A percentile compares a stretch with the other conserved stretches of the same genome.
Evolutionary conservation across 768 basidiomycete genomes (phyloP).

Genomic region (Tephrocybe sp.): DNA sequence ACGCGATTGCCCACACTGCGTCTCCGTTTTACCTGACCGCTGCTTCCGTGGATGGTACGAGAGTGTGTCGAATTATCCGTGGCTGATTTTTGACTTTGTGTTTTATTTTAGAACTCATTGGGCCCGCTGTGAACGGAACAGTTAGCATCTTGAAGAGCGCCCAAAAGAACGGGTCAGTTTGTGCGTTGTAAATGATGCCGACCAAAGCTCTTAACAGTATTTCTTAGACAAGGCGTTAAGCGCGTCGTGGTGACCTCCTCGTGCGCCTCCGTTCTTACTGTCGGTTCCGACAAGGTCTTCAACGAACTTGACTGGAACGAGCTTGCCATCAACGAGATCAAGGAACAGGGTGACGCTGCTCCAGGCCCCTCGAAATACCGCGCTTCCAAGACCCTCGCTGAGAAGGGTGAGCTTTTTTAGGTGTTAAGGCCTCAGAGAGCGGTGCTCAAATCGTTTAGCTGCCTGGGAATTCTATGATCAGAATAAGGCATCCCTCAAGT

Average conservation of each 20-base stretch:
- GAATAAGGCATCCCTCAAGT: conserved; percentile 37
- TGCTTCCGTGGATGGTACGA: conserved; percentile 32
- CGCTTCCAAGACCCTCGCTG: conserved; percentile 64
- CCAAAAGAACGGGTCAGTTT: conserved; percentile 49
- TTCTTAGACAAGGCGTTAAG: conserved; percentile 34
- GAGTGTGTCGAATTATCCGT: neutral
- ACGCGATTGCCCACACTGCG: conserved; percentile 63
- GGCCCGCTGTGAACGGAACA: conserved; percentile 75
- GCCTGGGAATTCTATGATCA: conserved; percentile 37
- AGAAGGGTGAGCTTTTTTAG: conserved; percentile 38
- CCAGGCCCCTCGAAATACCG: conserved; percentile 18
- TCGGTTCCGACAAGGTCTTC: conserved; percentile 27
- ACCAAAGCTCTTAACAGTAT: conserved; percentile 24
- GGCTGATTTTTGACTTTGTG: too few species aligned
- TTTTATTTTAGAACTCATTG: conserved; percentile 61
- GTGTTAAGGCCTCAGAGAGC: too few species aligned
- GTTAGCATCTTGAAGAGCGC: conserved; percentile 59
- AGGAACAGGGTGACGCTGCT: conserved; percentile 49
- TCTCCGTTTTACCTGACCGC: conserved; percentile 53
- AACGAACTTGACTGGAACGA: conserved; percentile 63
- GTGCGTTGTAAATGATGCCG: neutral
- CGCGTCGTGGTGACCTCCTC: conserved; percentile 68
- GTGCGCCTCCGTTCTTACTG: conserved; percentile 41
- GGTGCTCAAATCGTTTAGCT: conserved; percentile 32
- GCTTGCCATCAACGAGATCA: conserved; percentile 42